Evolutionary conservation across 331 rosid species (phyloP), one percentile per base, ranked within the genome.

Genomic region (Ulmus americana): DNA sequence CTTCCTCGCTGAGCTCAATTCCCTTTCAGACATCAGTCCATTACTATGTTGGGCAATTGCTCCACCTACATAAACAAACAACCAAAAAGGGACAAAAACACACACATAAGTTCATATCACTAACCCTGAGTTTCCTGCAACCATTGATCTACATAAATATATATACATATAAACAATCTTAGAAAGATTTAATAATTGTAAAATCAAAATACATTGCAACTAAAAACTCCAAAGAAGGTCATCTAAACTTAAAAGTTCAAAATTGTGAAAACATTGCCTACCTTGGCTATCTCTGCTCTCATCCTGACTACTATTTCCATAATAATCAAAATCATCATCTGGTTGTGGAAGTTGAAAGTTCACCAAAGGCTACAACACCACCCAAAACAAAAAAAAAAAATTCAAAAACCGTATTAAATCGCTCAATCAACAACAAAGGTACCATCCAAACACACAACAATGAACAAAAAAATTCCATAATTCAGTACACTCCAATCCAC

Each of bases 201-300:
- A 58, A 22, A 67, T 12, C 56, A 7, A 41, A 53, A 74, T 22
- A 39, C 75, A 77, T 50, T 50, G 3, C 55, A 15, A 14, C 14
- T 18, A 56, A 53, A 35, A 5, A 5, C 12, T 35, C 16, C 61
- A 28, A 35, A 35, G 11, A 11, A 6, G 10, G 5, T 7, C 43
- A 55, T 55, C 11, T 9, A 48, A 28, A 28, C 14, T 10, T 48
- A 48, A 48, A 13, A 14, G 6, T 48, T 5, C 38, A 55, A 9
- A 20, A 22, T 55, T 15, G 10, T 14, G 12, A 55, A 55, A 55
- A 55, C 42, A 22, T 9, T 45, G 75, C 75, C 77, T 76, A 87
- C 99, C 95, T 87, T 82, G 95, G 77, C 82, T 90, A 70, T 80
- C 90, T 82, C 95, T 87, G 88, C 99, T 94, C 87, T 90, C 99